These are phyloP conservation scores for Pestalotiopsis sp. DNA, from an alignment of 2,329 filamentous ascomycete genomes.

Conservation along the genomic window DNA sequence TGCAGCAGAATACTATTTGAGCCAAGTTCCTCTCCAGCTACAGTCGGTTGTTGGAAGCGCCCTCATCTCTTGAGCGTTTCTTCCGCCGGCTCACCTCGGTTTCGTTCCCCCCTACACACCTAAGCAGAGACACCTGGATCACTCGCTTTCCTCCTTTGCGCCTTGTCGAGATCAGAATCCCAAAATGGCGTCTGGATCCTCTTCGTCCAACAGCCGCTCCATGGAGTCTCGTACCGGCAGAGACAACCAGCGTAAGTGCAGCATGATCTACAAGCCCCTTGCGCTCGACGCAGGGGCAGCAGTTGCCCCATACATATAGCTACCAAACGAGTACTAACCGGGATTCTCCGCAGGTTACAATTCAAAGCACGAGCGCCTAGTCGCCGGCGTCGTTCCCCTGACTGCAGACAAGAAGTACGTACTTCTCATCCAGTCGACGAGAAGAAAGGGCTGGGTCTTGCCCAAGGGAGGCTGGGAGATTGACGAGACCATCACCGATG, in stretches of 20 bases:
- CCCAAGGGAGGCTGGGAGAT: constrained; percentile 98
- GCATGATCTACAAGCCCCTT: constrained; percentile 16
- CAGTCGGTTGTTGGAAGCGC: constrained; percentile 29
- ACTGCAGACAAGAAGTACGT: constrained; percentile 86
- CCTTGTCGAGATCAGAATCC: constrained; percentile 12
- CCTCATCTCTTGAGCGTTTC: constrained; percentile 1
- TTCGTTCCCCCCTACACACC: constrained; percentile 4
- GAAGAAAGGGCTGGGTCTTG: constrained; percentile 91
- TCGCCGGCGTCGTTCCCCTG: constrained; percentile 91
- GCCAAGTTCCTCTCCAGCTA: constrained; percentile 30
- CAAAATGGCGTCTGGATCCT: constrained; percentile 32
- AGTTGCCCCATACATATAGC: not conserved
- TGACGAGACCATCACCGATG: constrained; percentile 85
- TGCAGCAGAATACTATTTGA: constrained; percentile 37
- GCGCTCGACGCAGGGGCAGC: constrained; percentile 10
- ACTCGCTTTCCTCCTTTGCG: constrained; percentile 18
- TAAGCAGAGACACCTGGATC: constrained; percentile 3
- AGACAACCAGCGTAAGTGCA: constrained; percentile 77
- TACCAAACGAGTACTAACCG: constrained; percentile 34
- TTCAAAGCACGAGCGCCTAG: constrained; percentile 87
- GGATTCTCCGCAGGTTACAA: constrained; percentile 74
- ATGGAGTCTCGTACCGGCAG: constrained; percentile 78
- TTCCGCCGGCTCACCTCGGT: not conserved
- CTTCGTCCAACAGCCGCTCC: constrained; percentile 45
- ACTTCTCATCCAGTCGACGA: constrained; percentile 89